Conservation (phyloP, 805 yeast species). For the Ogataea allantospora region DNA sequence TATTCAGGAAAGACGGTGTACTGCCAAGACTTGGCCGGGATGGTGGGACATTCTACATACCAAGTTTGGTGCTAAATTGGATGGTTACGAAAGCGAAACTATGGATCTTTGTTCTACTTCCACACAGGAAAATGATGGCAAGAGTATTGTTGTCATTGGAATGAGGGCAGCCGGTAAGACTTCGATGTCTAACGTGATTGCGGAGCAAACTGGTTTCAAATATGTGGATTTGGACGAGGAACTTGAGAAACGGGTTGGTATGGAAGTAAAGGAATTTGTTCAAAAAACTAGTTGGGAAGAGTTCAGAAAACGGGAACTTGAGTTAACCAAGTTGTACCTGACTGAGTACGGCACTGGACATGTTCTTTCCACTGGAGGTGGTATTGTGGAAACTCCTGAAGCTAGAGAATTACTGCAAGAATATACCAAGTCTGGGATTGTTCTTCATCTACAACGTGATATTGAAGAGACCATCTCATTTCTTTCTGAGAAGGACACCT, state of each 20-base stretch:
- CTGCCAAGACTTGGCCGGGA: slow-evolving; percentile 99
- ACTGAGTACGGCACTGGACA: slow-evolving; percentile 43
- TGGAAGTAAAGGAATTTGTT: slow-evolving; percentile 59
- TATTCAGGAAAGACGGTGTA: slow-evolving; percentile 84
- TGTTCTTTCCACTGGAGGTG: slow-evolving; percentile 95
- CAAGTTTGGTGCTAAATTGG: slow-evolving; percentile 58
- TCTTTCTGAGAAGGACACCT: slow-evolving; percentile 65
- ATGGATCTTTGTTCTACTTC: slow-evolving; percentile 15
- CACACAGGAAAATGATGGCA: slow-evolving; percentile 37
- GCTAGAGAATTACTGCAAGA: slow-evolving; percentile 63
- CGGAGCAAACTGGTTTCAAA: slow-evolving; percentile 62
- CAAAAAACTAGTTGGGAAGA: slow-evolving; percentile 79
- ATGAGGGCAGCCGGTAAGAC: slow-evolving; percentile 99
- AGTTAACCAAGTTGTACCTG: slow-evolving; percentile 51
- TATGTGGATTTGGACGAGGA: slow-evolving; percentile 75
- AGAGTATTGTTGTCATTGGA: slow-evolving; percentile 79
- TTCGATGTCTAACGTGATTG: slow-evolving; percentile 77
- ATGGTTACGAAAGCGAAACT: slow-evolving; percentile 58
- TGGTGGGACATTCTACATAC: slow-evolving; percentile 96
- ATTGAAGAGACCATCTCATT: slow-evolving; percentile 75
- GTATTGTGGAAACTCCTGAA: slow-evolving; percentile 76
- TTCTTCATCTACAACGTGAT: slow-evolving; percentile 87
- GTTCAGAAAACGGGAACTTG: slow-evolving; percentile 69
- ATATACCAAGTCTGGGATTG: slow-evolving; percentile 62
- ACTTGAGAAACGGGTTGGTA: slow-evolving; percentile 54